phyloP scores from a whole-genome alignment of 2,329 filamentous ascomycete genomes.

The Escovopsis sp. region DNA sequence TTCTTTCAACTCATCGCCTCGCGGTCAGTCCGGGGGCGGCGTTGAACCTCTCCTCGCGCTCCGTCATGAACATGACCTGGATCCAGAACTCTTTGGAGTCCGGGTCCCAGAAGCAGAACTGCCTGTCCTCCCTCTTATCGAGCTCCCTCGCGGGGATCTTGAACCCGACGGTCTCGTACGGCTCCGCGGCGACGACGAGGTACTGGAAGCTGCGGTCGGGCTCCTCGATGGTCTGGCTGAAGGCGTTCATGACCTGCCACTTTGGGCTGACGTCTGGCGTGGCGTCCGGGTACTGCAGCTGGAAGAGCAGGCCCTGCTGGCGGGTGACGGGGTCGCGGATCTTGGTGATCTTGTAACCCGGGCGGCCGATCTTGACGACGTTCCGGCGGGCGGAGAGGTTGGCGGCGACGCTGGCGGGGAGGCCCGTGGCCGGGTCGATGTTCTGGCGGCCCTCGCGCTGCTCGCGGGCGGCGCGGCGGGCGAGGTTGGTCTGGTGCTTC shows the following conservation, averaged over 20 bases:
- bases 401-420: slow-evolving; percentile 61
- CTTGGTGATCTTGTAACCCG: slow-evolving; percentile 97
- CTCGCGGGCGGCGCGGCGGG: slow-evolving; percentile 87
- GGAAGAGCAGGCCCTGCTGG: slow-evolving; percentile 86
- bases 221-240: slow-evolving; percentile 88
- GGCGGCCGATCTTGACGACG: slow-evolving; percentile 84
- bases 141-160: slow-evolving; percentile 91
- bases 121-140: slow-evolving; percentile 73
- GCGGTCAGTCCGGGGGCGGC: slow-evolving; percentile 46
- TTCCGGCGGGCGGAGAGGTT: slow-evolving; percentile 59
- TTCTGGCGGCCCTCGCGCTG: slow-evolving; percentile 71
- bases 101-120: slow-evolving; percentile 90
- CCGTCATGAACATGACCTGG: slow-evolving; percentile 96
- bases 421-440: slow-evolving; percentile 51
- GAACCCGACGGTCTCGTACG: slow-evolving; percentile 94
- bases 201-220: slow-evolving; percentile 93
- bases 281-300: slow-evolving; percentile 91
- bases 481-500: slow-evolving; percentile 97
- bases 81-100: slow-evolving; percentile 97
- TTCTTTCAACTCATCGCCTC: slow-evolving; percentile 29
- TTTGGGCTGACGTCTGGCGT: slow-evolving; percentile 59
- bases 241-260: slow-evolving; percentile 95
- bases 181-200: slow-evolving; percentile 84
- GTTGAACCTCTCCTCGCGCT: slow-evolving; percentile 80
- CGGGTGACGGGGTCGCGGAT: slow-evolving; percentile 75